Percentiles rank a stretch among this genome's conserved stretches.
phyloP scores from a whole-genome alignment of 2,329 filamentous ascomycete species.

The Reticulascus tulasneorum region DNA sequence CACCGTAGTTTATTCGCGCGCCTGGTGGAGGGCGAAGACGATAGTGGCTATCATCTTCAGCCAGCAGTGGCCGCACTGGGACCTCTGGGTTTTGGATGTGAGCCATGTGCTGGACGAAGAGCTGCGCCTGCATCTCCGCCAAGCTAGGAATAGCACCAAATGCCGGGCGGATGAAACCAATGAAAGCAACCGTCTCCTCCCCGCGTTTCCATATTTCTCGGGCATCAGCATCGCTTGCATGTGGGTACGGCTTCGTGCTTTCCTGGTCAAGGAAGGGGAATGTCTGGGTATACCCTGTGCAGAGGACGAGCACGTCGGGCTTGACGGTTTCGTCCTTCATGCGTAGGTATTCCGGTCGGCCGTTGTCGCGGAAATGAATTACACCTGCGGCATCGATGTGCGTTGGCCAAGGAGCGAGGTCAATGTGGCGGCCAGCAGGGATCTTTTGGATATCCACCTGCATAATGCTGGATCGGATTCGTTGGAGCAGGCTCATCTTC shows the following conservation, averaged over 20 bases:
- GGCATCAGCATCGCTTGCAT: slow-evolving; percentile 44
- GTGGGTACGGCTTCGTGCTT: slow-evolving; percentile 29
- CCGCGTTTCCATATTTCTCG: slow-evolving; percentile 45
- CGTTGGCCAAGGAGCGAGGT: slow-evolving; percentile 31
- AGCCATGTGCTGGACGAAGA: slow-evolving; percentile 40
- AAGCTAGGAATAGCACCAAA: slow-evolving; percentile 46
- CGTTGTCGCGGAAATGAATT: slow-evolving; percentile 26
- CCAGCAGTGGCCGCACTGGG: slow-evolving; percentile 4
- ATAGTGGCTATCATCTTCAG: neutral
- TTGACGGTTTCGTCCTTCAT: slow-evolving; percentile 24
- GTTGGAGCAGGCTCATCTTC: no score
- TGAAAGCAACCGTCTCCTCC: slow-evolving; percentile 37
- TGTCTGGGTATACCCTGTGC: slow-evolving; percentile 29
- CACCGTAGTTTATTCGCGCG: slow-evolving; percentile 40
- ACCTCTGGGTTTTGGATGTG: slow-evolving; percentile 7
- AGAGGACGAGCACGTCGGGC: slow-evolving; percentile 31
- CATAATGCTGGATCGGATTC: no score
- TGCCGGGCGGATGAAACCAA: slow-evolving; percentile 43
- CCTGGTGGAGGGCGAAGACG: slow-evolving; percentile 15
- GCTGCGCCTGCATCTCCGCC: slow-evolving; percentile 45
- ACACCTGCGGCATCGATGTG: slow-evolving; percentile 25
- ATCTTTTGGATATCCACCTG: no score
- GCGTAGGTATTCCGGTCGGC: slow-evolving; percentile 23
- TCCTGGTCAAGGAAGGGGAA: slow-evolving; percentile 29
- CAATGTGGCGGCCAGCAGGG: slow-evolving; percentile 24